A percentile compares a stretch with the other conserved stretches of the same genome.
Conservation (phyloP, 495 filamentous ascomycete genomes). For the Aspergillus carlsbadensis region DNA sequence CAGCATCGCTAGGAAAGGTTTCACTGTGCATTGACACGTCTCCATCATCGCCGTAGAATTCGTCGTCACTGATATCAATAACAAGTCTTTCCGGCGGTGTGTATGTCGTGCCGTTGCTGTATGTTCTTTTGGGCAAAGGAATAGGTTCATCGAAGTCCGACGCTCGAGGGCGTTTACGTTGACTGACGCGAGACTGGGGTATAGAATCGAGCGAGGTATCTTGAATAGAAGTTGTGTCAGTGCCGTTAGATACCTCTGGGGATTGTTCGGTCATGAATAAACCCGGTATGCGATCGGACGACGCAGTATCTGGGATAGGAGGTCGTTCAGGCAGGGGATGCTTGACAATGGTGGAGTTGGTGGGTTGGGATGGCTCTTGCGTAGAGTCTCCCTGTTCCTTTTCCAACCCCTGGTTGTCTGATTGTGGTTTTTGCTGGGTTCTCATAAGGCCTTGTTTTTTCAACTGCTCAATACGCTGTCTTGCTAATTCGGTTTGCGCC, state of each 20-base stretch:
- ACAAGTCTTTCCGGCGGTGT: conserved; percentile 33
- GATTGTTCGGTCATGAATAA: conserved; percentile 47
- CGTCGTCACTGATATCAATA: conserved; percentile 79
- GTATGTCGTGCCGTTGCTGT: conserved; percentile 40
- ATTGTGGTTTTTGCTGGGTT: conserved; percentile 29
- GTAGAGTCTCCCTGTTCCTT: conserved; percentile 6
- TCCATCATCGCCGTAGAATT: conserved; percentile 44
- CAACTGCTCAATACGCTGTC: conserved; percentile 52
- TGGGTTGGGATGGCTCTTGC: neutral
- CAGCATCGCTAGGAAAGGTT: neutral
- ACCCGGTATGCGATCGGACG: conserved; percentile 48
- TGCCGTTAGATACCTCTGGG: conserved; percentile 5
- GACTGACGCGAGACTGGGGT: conserved; percentile 27
- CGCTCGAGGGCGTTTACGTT: conserved; percentile 81
- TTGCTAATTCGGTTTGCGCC: conserved; percentile 54
- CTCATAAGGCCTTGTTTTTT: conserved; percentile 42
- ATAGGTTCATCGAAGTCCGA: conserved; percentile 67
- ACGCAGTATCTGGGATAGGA: conserved; percentile 27
- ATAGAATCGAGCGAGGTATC: conserved; percentile 24
- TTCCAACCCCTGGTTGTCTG: conserved; percentile 3
- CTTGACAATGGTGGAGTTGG: conserved; percentile 22
- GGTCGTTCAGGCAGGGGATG: conserved; percentile 47
- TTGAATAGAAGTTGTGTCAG: conserved; percentile 9
- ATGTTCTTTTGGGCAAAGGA: conserved; percentile 60
- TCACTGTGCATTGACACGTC: conserved; percentile 38